Percentiles rank a stretch among this genome's conserved stretches.
phyloP scores from a whole-genome alignment of 83 land plant species.

The Picea mariana region DNA sequence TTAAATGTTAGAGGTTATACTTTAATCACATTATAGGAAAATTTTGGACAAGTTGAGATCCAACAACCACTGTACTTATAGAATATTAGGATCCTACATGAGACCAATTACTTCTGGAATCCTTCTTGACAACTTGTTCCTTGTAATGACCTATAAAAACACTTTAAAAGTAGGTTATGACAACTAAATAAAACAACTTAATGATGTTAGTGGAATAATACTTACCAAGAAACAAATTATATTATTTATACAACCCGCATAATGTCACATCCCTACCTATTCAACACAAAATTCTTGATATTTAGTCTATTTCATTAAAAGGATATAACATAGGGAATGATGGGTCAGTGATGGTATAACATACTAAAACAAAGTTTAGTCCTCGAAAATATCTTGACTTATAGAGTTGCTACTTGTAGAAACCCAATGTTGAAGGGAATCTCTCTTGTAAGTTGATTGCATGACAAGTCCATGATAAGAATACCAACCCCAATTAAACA shows the following conservation, averaged over 20 bases:
- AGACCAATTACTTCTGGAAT: slow-evolving; percentile 96
- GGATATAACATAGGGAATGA: neutral
- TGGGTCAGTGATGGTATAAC: neutral
- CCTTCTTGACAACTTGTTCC: slow-evolving; percentile 67
- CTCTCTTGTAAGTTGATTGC: slow-evolving; percentile 78
- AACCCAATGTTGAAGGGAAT: slow-evolving; percentile 98
- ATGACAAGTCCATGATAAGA: slow-evolving; percentile 71
- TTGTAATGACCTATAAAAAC: slow-evolving; percentile 73
- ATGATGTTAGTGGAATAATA: too few species aligned
- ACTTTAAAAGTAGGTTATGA: neutral
- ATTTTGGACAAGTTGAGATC: neutral
- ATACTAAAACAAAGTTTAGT: neutral
- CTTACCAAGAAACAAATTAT: too few species aligned
- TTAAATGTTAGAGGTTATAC: neutral
- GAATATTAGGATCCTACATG: slow-evolving; percentile 95
- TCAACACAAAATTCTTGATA: neutral
- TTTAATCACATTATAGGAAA: neutral
- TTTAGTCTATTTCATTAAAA: too few species aligned
- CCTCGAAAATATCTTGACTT: slow-evolving; percentile 26
- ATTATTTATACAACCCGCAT: neutral
- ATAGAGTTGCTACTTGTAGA: slow-evolving; percentile 79
- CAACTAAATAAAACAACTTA: neutral
- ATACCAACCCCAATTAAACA: neutral
- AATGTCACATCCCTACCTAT: neutral
- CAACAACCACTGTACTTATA: slow-evolving; percentile 55